Conservation (phyloP, 2,329 filamentous ascomycete genomes). For the Pseudogymnoascus sp. region DNA sequence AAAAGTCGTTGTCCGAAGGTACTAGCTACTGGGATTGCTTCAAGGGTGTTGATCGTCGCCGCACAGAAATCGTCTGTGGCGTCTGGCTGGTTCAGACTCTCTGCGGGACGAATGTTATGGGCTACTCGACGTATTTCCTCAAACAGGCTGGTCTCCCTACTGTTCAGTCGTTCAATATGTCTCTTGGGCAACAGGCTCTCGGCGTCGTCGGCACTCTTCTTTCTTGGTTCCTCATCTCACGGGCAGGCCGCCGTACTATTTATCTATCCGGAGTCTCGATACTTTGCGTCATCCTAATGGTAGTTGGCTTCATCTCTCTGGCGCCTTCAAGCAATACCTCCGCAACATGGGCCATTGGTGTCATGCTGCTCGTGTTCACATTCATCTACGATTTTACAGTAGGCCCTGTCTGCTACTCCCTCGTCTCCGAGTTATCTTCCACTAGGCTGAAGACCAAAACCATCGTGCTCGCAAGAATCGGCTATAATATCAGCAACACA, state of each 20-base stretch:
- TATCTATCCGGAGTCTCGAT: background rate
- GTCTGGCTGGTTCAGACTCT: conserved; percentile 56
- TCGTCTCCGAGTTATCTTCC: conserved; percentile 36
- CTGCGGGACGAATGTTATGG: conserved; percentile 54
- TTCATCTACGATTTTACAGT: conserved; percentile 33
- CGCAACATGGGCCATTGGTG: conserved; percentile 35
- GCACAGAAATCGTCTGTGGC: conserved; percentile 47
- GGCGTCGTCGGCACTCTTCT: conserved; percentile 35
- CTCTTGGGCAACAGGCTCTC: conserved; percentile 38
- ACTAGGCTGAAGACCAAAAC: conserved; percentile 34
- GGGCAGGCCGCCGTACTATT: background rate
- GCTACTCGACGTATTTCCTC: conserved; percentile 55
- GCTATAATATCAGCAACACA: conserved; percentile 31
- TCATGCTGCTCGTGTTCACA: conserved; percentile 31
- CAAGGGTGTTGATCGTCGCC: conserved; percentile 37
- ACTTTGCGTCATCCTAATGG: conserved; percentile 31
- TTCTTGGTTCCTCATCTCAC: conserved; percentile 27
- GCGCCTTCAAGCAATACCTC: conserved; percentile 28
- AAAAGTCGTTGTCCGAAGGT: conserved; percentile 35
- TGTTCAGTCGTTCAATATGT: conserved; percentile 42
- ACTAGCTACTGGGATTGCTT: conserved; percentile 44
- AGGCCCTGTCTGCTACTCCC: conserved; percentile 33
- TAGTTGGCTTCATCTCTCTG: conserved; percentile 37
- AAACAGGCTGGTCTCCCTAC: conserved; percentile 43
- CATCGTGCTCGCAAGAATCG: conserved; percentile 32